Conservation (phyloP, 805 yeast genomes). For the Monosporozyma servazzii region DNA sequence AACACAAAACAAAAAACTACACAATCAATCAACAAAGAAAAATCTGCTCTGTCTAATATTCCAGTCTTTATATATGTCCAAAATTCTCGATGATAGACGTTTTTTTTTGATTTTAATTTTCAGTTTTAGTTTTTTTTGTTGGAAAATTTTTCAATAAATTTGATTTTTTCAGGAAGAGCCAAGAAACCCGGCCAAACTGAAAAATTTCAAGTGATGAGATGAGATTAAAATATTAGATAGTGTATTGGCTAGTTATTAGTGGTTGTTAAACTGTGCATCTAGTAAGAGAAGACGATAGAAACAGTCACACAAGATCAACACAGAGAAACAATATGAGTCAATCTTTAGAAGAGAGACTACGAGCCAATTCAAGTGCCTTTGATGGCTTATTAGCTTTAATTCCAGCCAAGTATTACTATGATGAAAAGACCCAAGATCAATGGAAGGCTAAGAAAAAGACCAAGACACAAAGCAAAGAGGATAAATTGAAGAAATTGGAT, state of each 20-base stretch:
- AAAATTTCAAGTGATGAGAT: conserved; percentile 3
- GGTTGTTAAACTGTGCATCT: background rate
- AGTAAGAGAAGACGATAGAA: background rate
- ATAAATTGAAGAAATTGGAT: conserved; percentile 65
- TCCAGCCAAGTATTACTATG: conserved; percentile 90
- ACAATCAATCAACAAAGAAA: background rate
- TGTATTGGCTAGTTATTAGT: background rate
- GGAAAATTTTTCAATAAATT: background rate
- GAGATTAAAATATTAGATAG: background rate
- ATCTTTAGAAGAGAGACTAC: conserved; percentile 64
- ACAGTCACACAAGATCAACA: background rate
- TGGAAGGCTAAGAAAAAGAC: conserved; percentile 80
- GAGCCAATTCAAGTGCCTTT: conserved; percentile 72
- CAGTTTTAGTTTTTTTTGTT: background rate
- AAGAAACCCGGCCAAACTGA: background rate
- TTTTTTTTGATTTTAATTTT: too few species aligned
- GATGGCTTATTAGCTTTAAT: conserved; percentile 83
- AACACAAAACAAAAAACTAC: background rate
- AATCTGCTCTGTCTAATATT: too few species aligned
- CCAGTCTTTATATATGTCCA: background rate
- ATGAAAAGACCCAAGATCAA: conserved; percentile 80
- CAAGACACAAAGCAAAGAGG: conserved; percentile 51
- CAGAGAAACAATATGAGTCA: conserved; percentile 37
- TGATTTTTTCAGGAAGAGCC: background rate
- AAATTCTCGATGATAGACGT: background rate